These are phyloP conservation scores for Cytidiella melzeri DNA, from an alignment of 768 basidiomycete species.

Conservation along the genomic window DNA sequence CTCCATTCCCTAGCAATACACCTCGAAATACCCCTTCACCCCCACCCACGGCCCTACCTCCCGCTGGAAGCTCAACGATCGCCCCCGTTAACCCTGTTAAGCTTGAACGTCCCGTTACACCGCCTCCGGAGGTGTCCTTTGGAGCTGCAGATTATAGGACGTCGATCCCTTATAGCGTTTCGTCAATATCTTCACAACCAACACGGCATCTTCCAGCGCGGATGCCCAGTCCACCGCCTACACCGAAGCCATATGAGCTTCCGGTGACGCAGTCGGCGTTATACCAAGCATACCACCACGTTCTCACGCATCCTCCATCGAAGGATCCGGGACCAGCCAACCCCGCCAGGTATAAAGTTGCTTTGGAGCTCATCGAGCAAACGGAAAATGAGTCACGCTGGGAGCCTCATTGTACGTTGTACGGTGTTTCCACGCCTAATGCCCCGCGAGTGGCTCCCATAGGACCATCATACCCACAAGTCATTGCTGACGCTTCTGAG, in stretches of 20 bases:
- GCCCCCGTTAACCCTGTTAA: conserved; percentile 29
- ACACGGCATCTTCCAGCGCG: conserved; percentile 60
- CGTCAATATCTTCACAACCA: conserved; percentile 55
- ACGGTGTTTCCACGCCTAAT: conserved; percentile 50
- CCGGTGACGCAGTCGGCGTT: conserved; percentile 61
- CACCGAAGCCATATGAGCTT: conserved; percentile 28
- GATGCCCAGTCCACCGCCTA: conserved; percentile 8
- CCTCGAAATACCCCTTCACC: conserved; percentile 32
- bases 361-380: conserved; percentile 59
- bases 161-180: conserved; percentile 69
- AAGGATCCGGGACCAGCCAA: conserved; percentile 42
- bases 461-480: conserved; percentile 60
- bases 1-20: conserved; percentile 51
- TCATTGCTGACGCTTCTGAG: conserved; percentile 23
- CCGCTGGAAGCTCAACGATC: conserved; percentile 23
- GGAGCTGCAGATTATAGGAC: conserved; percentile 63
- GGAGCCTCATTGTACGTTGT: conserved; percentile 60
- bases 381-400: conserved; percentile 54
- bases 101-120: conserved; percentile 31
- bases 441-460: conserved; percentile 57
- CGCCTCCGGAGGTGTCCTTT: conserved; percentile 37
- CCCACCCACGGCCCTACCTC: conserved; percentile 25
- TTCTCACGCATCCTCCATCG: conserved; percentile 64
- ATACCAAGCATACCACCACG: conserved; percentile 67
- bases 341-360: conserved; percentile 67